Conservation (phyloP, 371 early-diverging fungal species). For the Phascolomyces articulosus region DNA sequence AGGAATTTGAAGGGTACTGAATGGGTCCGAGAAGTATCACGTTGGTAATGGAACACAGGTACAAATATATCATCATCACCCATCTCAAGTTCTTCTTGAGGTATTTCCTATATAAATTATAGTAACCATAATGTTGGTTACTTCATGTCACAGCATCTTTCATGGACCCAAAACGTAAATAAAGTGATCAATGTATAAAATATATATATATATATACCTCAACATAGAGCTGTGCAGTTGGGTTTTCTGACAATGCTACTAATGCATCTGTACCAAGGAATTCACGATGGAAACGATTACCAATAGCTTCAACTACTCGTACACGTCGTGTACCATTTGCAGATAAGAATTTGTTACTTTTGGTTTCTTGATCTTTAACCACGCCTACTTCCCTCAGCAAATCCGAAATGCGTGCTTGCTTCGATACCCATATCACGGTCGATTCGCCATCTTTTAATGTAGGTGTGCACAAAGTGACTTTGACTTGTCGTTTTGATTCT, state of each 20-base stretch:
- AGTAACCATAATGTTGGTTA: too few species aligned
- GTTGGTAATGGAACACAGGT: slow-evolving; percentile 79
- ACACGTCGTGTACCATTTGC: slow-evolving; percentile 7
- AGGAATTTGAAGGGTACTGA: slow-evolving; percentile 84
- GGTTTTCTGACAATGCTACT: slow-evolving; percentile 17
- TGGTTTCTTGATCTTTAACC: not conserved
- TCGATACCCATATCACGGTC: slow-evolving; percentile 57
- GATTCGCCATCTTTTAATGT: slow-evolving; percentile 31
- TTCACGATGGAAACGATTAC: slow-evolving; percentile 28
- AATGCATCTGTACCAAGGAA: slow-evolving; percentile 28
- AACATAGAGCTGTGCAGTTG: slow-evolving; percentile 20
- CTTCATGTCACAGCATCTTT: too few species aligned
- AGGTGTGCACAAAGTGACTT: slow-evolving; percentile 60
- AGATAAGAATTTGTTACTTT: slow-evolving; percentile 2
- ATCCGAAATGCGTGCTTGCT: slow-evolving; percentile 49
- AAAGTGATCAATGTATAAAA: not conserved
- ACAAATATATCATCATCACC: slow-evolving; percentile 48
- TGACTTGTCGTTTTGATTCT: slow-evolving; percentile 73
- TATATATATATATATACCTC: slow-evolving; percentile 14
- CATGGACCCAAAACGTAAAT: too few species aligned
- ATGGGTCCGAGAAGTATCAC: slow-evolving; percentile 69
- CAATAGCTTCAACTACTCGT: slow-evolving; percentile 37
- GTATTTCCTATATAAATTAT: slow-evolving; percentile 39
- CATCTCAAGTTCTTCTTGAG: slow-evolving; percentile 58
- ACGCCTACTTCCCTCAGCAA: slow-evolving; percentile 61